Conservation (phyloP, 2,329 filamentous ascomycete genomes). For the Neoscytalidium dimidiatum region DNA sequence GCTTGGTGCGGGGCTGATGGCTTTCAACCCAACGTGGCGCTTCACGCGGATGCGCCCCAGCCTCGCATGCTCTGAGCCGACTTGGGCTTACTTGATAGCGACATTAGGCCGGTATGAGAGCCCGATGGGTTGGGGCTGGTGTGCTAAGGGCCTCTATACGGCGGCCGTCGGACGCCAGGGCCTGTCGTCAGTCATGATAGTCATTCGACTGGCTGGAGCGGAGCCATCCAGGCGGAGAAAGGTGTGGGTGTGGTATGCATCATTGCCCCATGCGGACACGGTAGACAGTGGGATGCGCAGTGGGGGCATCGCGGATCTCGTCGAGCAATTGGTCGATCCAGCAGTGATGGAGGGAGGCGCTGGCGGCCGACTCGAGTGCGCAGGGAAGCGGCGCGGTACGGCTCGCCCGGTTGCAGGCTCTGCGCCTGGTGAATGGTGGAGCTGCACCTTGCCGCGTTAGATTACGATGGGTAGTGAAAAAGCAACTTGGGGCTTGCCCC, state of each 20-base stretch:
- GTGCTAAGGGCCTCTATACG: background rate
- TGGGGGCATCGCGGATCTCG: background rate
- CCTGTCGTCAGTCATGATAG: background rate
- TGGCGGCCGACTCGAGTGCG: background rate
- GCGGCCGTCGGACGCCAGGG: background rate
- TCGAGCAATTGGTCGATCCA: conserved; percentile 1
- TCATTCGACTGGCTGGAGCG: conserved; percentile 1
- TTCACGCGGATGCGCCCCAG: conserved; percentile 9
- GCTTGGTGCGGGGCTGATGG: conserved; percentile 11
- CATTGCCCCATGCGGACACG: background rate
- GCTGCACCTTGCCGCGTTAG: background rate
- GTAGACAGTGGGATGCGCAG: conserved; percentile 3
- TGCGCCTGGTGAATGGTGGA: background rate
- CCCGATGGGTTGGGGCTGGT: background rate
- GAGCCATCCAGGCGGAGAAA: background rate
- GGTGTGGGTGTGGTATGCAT: background rate
- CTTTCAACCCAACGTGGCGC: conserved; percentile 1
- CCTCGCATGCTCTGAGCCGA: background rate
- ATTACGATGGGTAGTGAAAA: background rate
- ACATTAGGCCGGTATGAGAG: background rate
- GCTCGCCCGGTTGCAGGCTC: conserved; percentile 1
- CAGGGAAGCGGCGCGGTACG: conserved; percentile 8
- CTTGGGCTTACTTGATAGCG: background rate
- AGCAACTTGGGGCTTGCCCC: background rate
- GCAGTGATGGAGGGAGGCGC: background rate